phyloP scores from a whole-genome alignment of 1,284 basidiomycete species.

The Ustilago lituana region DNA sequence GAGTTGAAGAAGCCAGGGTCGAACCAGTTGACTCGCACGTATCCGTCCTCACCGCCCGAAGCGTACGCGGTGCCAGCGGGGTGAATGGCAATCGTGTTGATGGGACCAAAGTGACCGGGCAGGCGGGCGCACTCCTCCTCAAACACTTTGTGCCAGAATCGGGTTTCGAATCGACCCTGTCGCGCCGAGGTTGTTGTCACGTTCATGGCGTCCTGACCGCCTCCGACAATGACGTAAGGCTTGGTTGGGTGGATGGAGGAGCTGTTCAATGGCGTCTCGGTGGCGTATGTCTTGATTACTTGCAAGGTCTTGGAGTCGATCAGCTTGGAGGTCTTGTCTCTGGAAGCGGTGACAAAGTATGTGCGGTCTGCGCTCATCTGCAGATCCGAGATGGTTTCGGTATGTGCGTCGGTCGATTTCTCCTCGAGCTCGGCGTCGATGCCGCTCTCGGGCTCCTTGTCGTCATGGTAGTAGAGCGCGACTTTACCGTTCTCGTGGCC shows the following conservation, averaged over 20 bases:
- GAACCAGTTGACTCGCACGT: slow-evolving; percentile 67
- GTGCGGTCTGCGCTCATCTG: slow-evolving; percentile 89
- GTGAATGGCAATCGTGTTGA: slow-evolving; percentile 96
- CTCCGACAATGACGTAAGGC: slow-evolving; percentile 82
- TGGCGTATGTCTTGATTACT: slow-evolving; percentile 90
- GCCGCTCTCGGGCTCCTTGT: slow-evolving; percentile 64
- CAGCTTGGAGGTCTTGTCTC: slow-evolving; percentile 95
- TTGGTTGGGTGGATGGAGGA: slow-evolving; percentile 84
- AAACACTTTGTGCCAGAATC: slow-evolving; percentile 98
- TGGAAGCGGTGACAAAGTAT: slow-evolving; percentile 94
- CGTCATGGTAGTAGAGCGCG: slow-evolving; percentile 64
- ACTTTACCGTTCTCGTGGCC: slow-evolving; percentile 97
- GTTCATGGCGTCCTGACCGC: slow-evolving; percentile 97
- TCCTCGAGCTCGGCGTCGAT: slow-evolving; percentile 87
- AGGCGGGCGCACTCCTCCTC: slow-evolving; percentile 98
- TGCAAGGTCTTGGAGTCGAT: slow-evolving; percentile 88
- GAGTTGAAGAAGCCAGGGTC: slow-evolving; percentile 64
- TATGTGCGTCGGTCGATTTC: slow-evolving; percentile 70
- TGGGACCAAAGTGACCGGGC: slow-evolving; percentile 80
- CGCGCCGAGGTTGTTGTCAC: slow-evolving; percentile 93
- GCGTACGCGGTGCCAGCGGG: slow-evolving; percentile 89
- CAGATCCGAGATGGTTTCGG: slow-evolving; percentile 76
- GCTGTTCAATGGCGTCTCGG: slow-evolving; percentile 95
- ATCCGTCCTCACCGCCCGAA: slow-evolving; percentile 96
- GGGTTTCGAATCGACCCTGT: slow-evolving; percentile 96